Percentiles rank a stretch among this genome's conserved stretches.
Conservation (phyloP, 805 yeast genomes). For the Dipodascus geniculatus region DNA sequence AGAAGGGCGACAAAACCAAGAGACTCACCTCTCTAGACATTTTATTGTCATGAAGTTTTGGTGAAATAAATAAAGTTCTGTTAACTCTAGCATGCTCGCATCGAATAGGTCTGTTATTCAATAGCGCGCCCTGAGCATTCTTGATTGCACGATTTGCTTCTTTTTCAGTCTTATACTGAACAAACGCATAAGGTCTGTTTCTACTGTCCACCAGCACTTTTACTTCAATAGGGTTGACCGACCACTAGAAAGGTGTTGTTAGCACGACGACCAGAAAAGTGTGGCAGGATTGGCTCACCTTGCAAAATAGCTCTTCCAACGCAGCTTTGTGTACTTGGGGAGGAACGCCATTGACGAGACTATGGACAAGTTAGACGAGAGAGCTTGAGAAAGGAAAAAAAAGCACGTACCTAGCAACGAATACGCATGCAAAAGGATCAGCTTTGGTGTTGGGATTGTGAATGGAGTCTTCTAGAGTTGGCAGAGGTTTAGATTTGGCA, state of each 20-base stretch:
- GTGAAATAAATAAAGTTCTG: slow-evolving; percentile 59
- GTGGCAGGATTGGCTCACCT: neutral
- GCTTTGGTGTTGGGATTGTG: neutral
- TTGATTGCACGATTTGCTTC: slow-evolving; percentile 60
- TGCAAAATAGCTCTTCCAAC: neutral
- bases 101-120: slow-evolving; percentile 68
- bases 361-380: neutral
- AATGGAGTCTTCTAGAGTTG: neutral
- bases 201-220: slow-evolving; percentile 75
- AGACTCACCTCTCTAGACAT: neutral
- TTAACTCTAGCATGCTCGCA: slow-evolving; percentile 90
- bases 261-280: neutral
- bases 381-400: neutral
- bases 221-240: slow-evolving; percentile 48
- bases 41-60: slow-evolving; percentile 5
- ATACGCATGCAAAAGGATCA: slow-evolving; percentile 2
- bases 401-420: neutral
- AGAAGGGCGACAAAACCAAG: too few species aligned
- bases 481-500: neutral
- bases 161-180: slow-evolving; percentile 61
- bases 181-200: slow-evolving; percentile 86
- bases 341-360: slow-evolving; percentile 1
- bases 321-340: slow-evolving; percentile 1
- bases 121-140: slow-evolving; percentile 53
- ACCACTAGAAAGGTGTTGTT: slow-evolving; percentile 35